Conservation (phyloP, 441 rosid genomes). For the Dalechampia spathulata region DNA sequence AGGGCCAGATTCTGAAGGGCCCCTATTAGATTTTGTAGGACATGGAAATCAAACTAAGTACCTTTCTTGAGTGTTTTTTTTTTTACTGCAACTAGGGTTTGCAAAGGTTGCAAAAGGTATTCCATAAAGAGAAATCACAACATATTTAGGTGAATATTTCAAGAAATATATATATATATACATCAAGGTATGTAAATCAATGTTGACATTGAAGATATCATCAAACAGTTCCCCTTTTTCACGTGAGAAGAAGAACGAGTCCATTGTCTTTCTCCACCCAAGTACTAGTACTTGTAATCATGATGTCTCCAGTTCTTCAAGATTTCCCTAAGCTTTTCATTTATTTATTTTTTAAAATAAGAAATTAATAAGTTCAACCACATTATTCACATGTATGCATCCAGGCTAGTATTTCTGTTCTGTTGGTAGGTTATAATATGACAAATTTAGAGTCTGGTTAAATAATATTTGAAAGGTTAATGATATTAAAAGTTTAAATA, state of each 20-base stretch:
- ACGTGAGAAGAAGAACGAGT: not conserved
- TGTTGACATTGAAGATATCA: not conserved
- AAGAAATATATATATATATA: not conserved
- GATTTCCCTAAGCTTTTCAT: too few species aligned
- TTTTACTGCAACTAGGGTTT: conserved; percentile 11
- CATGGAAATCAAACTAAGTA: conserved; percentile 5
- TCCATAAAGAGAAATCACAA: conserved; percentile 16
- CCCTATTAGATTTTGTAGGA: conserved; percentile 20
- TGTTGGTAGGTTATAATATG: too few species aligned
- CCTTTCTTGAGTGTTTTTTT: not conserved
- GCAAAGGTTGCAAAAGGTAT: conserved; percentile 4
- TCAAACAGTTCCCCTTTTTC: not conserved
- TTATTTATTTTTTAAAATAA: too few species aligned
- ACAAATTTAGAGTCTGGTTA: too few species aligned
- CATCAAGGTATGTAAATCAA: not conserved
- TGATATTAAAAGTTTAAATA: too few species aligned
- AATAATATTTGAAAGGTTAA: too few species aligned
- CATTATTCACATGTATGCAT: too few species aligned
- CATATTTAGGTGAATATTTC: conserved; percentile 3
- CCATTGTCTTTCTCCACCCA: not conserved
- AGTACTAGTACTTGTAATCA: not conserved
- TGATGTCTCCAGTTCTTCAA: too few species aligned
- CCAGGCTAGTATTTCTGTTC: too few species aligned
- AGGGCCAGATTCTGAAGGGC: not conserved
- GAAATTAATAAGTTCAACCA: too few species aligned